Evolutionary conservation across 2,329 filamentous ascomycete genomes (phyloP), one percentile per base, ranked within the genome.

Genomic region (Volutella citrinella): DNA sequence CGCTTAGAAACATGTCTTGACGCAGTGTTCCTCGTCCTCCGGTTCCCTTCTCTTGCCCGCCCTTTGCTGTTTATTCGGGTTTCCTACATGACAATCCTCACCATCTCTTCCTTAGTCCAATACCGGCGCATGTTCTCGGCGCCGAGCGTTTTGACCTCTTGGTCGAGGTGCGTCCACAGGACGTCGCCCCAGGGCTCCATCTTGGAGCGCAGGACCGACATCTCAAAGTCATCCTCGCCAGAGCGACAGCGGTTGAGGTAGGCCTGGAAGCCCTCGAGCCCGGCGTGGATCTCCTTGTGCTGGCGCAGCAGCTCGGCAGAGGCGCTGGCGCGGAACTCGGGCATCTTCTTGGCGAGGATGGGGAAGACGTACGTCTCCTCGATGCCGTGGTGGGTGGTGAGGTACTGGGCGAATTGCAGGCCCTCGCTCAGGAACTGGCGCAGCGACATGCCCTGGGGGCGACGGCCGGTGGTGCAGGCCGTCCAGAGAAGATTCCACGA

Each of bases 61-160:
- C n/a, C n/a, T n/a, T n/a, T n/a, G n/a, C n/a, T n/a, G n/a, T n/a
- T n/a, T n/a, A n/a, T n/a, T n/a, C n/a, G n/a, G n/a, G n/a, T n/a
- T n/a, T n/a, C 15, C 62, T 57, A 89, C 67, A 89, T 87, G 1
- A 77, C 80, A 65, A 93, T 72, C 32, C 65, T 63, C 57, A 63
- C 68, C 60, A 95, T 81, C 70, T 95, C 89, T 28, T 86, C 78
- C 40, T 80, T 48, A 0, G 71, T 84, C 86, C 87, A 95, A 60
- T 85, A 89, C 60, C 71, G 78, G 48, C 87, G 73, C 89, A 95
- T 95, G 57, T 91, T 94, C 60, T 93, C 85, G 27, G 88, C 88
- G 3, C 82, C 78, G 19, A 95, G 61, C 46, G 84, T 76, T 59
- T 71, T 67, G 7, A 95, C 88, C 70, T 95, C 89, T 50, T 90